Base-by-base conservation (phyloP, 805 yeast species). In the Gaillardinia entomophila region DNA sequence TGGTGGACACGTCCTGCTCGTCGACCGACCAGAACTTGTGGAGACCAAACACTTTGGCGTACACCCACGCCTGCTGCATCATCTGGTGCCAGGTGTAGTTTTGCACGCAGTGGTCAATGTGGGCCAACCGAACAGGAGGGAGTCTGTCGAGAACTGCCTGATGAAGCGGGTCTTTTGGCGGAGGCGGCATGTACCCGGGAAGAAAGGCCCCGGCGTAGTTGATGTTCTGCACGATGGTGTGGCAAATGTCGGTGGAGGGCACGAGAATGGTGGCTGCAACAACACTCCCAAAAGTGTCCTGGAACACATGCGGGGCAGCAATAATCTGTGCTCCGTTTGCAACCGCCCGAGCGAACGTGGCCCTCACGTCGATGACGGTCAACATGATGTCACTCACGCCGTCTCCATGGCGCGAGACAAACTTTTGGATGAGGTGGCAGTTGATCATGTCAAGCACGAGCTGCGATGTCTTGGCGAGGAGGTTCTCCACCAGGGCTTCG, bases 1-100 rank as follows among this genome's bases (percentile, higher is more conserved):
- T 76, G 0, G 95, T 84, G 31, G 71, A 67, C n/a, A 86, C 73
- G 42, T 79, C 83, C 29, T 64, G 66, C 41, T 86, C 95, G 52
- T 84, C 95, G 10, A 82, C 94, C 1, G 90, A 80, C 92, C 94
- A 83, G 51, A 75, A 85, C 48, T 77, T 66, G 43, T 79, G 87
- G 57, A 86, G 82, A 1, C 88, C 88, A 44, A 85, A 75, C 2
- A 75, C 71, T 16, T 58, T 54, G 18, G 77, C 73, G 55, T 87
- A 85, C 36, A 72, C 71, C 12, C 60, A 58, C 43, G 88, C 82
- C 1, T 76, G 73, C 4, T 44, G 44, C 19, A 65, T 68, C 82
- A 84, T 75, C 43, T 72, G 62, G 46, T 78, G 57, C 89, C 89
- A 82, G 26, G 71, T 74, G 43, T 77, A 79, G 55, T 83, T 85